Base-by-base conservation (phyloP, 352 stramenopile genomes). In the Aphanomyces invadans region DNA sequence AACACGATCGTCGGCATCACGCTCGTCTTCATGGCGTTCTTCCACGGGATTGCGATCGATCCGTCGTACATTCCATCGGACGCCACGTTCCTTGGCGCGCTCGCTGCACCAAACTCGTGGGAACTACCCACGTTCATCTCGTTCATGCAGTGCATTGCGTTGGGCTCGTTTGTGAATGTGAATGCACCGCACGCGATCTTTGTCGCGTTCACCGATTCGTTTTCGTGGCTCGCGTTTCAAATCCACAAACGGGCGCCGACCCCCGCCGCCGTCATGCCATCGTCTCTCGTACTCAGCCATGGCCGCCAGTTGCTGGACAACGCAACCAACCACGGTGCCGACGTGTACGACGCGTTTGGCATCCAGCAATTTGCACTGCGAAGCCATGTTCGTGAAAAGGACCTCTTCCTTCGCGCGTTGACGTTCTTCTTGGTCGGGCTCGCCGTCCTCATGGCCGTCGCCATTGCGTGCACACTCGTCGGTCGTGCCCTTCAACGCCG, bases 131-230 rank as follows among this genome's bases (percentile, higher is more conserved):
- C 83, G 17, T 88, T 87, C 69, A 73, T 81, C n/a, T 75, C 68
- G n/a, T 87, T 86, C 68, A 66, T 91, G 60, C 82, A 91, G 73
- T 79, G 87, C 31, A 81, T 91, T 72, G 70, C 76, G 36, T 71
- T 86, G 44, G 71, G 85, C 25, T 87, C 79, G 26, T 65, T 88
- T 26, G 67, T 82, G 26, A 86, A 88, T 61, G 82, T 75, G 10
- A 57, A 57, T 36, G 49, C 25, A 26, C 80, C 82, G 9, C 86
- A 86, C 48, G 19, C 39, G 19, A 87, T 81, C 70, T 60, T 87
- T 2, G 86, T 77, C 75, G 76, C 86, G 45, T 89, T 81, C 65
- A 83, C 79, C 33, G 83, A 89, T 56, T 79, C 78, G 25, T 87
- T 91, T 26, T 66, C 79, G 4, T 91, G 83, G 81, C 81, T 74